Conservation (phyloP, 2,329 filamentous ascomycete species). For the Colletotrichum higginsianum region DNA sequence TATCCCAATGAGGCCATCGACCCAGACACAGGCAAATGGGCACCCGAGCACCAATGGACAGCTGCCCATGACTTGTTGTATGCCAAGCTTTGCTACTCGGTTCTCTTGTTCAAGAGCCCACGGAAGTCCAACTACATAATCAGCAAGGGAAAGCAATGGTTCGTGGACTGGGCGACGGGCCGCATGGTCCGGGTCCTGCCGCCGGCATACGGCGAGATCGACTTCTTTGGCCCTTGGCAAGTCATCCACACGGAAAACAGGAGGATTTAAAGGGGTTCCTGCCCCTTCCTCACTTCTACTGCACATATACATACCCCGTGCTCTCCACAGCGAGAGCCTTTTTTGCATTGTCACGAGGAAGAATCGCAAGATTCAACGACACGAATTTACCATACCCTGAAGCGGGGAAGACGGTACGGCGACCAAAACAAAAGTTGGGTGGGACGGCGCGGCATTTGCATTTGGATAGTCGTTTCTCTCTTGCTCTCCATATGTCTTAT, state of each 20-base stretch:
- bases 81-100: conserved; percentile 72
- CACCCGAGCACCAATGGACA: conserved; percentile 69
- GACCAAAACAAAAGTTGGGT: conserved; percentile 34
- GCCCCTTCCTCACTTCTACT: conserved; percentile 3
- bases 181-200: conserved; percentile 68
- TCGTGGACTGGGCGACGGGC: conserved; percentile 72
- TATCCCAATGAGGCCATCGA: conserved; percentile 63
- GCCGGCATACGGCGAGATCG: conserved; percentile 67
- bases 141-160: conserved; percentile 70
- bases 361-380: conserved; percentile 39
- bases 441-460: conserved; percentile 35
- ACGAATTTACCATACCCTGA: conserved; percentile 25
- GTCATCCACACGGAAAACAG: conserved; percentile 65
- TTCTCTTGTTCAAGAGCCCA: conserved; percentile 69
- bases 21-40: conserved; percentile 69
- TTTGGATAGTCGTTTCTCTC: conserved; percentile 10
- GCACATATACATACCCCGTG: conserved; percentile 34
- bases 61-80: conserved; percentile 71
- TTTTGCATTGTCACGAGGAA: conserved; percentile 36
- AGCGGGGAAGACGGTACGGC: conserved; percentile 18
- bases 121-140: conserved; percentile 72
- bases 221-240: conserved; percentile 66
- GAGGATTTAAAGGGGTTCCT: conserved; percentile 53
- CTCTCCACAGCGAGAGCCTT: conserved; percentile 27
- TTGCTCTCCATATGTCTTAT: not conserved